Evolutionary conservation across 2,329 filamentous ascomycete genomes (phyloP), one percentile per base, ranked within the genome.

Genomic region (Cytospora piceicola): DNA sequence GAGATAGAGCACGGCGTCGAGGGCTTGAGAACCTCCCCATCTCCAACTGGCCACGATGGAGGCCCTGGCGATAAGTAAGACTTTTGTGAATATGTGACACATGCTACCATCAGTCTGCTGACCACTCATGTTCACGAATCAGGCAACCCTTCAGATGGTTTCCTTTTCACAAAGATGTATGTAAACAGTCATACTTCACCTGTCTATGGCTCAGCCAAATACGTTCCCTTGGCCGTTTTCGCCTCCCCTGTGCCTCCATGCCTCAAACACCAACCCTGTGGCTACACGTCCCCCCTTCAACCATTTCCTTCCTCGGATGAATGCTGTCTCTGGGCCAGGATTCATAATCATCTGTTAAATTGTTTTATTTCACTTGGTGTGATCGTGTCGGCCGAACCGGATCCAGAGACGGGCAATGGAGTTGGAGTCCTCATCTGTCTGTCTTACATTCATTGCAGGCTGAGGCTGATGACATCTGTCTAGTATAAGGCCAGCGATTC

Each of bases 1-100:
- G 85, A 87, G 62, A 75, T 87, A 22, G 83, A 86, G 68, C 78
- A 83, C 65, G 84, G 85, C 68, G 83, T 87, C 70, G 82, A 83
- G 69, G 82, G 78, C 3, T 78, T 85, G 52, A 85, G 82, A 72
- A 83, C 83, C 9, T 83, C 83, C 20, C 81, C 84, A 9, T 81
- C 81, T 32, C 77, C 78, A 54, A 79, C 77, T 64, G 73, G 77
- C n/a, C 75, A 79, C 65, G 73, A 77, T 57, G 73, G 75, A 57
- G 72, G 72, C 39, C 71, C 76, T 58, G 73, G 75, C 58, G 72
- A 74, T 24, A 75, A 70, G 73, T 75, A 39, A 70, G 73, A 70
- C 49, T 39, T 54, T 9, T 22, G 46, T 42, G 32, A 15, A 20
- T 15, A 49, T 29, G 12, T 61, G 49, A 39, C 22, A 69, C 69